Percentiles rank a stretch among this genome's conserved stretches.
Evolutionary conservation across 306 rosid genomes (phyloP).

Genomic region (Inga leiocalycina): DNA sequence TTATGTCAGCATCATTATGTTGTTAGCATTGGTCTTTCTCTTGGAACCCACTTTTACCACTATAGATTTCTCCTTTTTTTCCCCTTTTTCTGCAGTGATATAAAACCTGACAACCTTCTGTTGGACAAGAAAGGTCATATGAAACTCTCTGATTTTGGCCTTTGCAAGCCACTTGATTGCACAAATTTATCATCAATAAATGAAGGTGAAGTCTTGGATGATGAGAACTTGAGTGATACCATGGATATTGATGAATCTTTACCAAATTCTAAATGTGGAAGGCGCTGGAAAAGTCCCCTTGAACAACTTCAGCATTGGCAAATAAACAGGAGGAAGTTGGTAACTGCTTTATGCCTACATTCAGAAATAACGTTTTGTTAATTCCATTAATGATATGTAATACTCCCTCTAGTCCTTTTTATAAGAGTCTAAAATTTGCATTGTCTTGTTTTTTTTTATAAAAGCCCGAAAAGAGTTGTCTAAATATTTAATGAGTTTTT

Average conservation of each 20-base stretch:
- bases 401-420: too few relatives aligned
- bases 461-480: too few relatives aligned
- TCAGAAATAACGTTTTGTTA: slow-evolving; percentile 16
- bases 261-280: slow-evolving; percentile 62
- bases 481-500: too few relatives aligned
- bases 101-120: slow-evolving; percentile 95
- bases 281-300: slow-evolving; percentile 88
- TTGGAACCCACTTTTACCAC: slow-evolving; percentile 14
- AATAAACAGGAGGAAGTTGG: slow-evolving; percentile 64
- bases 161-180: slow-evolving; percentile 94
- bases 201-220: slow-evolving; percentile 76
- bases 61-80: neutral
- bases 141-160: slow-evolving; percentile 95
- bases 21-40: neutral
- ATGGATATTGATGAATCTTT: slow-evolving; percentile 51
- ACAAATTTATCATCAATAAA: slow-evolving; percentile 66
- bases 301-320: slow-evolving; percentile 97
- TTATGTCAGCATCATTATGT: slow-evolving; percentile 20
- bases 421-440: too few relatives aligned
- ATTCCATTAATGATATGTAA: neutral
- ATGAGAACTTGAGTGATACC: slow-evolving; percentile 76
- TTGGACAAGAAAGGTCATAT: slow-evolving; percentile 81
- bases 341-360: slow-evolving; percentile 26
- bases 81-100: slow-evolving; percentile 54
- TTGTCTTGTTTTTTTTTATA: too few relatives aligned